Conservation (phyloP, 805 yeast genomes). For the Candida michaelii region DNA sequence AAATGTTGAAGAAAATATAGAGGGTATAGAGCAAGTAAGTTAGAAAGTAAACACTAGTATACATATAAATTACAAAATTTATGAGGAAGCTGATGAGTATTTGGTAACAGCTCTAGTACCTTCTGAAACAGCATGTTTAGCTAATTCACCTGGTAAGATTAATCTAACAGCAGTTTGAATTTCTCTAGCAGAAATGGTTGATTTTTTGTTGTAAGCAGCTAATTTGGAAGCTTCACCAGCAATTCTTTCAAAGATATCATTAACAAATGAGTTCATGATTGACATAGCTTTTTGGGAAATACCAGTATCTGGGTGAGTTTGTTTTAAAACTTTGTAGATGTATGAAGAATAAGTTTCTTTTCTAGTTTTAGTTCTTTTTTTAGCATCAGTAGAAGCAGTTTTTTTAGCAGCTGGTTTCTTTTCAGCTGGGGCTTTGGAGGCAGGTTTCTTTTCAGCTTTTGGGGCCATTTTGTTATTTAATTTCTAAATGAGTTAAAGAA, state of each 20-base stretch:
- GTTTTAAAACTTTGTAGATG: conserved; percentile 97
- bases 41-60: conserved; percentile 14
- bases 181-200: conserved; percentile 97
- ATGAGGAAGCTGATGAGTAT: conserved; percentile 70
- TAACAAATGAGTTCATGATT: conserved; percentile 96
- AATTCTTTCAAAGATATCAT: conserved; percentile 97
- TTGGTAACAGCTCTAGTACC: conserved; percentile 98
- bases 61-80: conserved; percentile 15
- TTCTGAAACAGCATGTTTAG: conserved; percentile 97
- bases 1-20: too few relatives aligned
- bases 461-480: conserved; percentile 55
- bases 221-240: conserved; percentile 97
- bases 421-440: conserved; percentile 97
- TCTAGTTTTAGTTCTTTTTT: conserved; percentile 94
- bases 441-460: conserved; percentile 69
- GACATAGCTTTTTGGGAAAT: conserved; percentile 98
- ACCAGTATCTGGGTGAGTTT: conserved; percentile 99
- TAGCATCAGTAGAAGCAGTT: conserved; percentile 73
- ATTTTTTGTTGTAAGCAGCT: conserved; percentile 98
- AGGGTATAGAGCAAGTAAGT: too few relatives aligned
- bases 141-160: conserved; percentile 97
- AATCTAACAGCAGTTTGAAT: conserved; percentile 98
- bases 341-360: conserved; percentile 98
- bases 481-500: conserved; percentile 1
- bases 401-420: conserved; percentile 91